phyloP scores from a whole-genome alignment of 1,284 basidiomycete genomes.

The Rhodofomes roseus region DNA sequence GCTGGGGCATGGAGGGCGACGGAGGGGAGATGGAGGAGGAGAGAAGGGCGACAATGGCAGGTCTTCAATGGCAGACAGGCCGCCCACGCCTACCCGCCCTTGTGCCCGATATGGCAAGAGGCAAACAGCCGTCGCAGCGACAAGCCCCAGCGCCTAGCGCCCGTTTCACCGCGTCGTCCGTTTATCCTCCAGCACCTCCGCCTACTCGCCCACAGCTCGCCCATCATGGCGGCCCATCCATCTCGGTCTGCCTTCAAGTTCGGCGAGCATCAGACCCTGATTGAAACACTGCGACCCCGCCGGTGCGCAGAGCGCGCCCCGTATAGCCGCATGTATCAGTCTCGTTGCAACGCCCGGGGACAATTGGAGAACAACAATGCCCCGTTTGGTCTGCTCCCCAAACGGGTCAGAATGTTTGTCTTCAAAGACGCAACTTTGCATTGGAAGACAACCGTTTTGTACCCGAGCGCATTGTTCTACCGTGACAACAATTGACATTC shows the following conservation, averaged over 20 bases:
- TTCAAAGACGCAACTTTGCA: neutral
- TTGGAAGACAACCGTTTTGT: neutral
- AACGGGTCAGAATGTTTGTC: neutral
- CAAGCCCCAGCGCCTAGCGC: too few relatives aligned
- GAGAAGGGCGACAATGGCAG: neutral
- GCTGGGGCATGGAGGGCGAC: constrained; percentile 16
- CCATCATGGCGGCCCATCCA: too few relatives aligned
- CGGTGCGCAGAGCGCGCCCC: neutral
- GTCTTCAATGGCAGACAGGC: neutral
- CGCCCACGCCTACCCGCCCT: constrained; percentile 8
- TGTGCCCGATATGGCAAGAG: constrained; percentile 8
- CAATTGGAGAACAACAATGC: neutral
- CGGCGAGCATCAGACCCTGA: neutral
- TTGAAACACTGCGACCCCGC: neutral
- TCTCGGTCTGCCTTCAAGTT: neutral
- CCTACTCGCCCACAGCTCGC: neutral
- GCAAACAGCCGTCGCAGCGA: neutral
- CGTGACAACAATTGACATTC: neutral
- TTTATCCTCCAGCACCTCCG: neutral
- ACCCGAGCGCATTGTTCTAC: neutral
- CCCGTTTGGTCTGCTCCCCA: neutral
- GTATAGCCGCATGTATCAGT: neutral
- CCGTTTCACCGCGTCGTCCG: neutral
- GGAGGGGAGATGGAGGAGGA: neutral
- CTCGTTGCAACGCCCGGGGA: neutral